Evolutionary conservation across 306 rosid genomes (phyloP), one percentile per base, ranked within the genome.

Genomic region (Medicago ruthenica): DNA sequence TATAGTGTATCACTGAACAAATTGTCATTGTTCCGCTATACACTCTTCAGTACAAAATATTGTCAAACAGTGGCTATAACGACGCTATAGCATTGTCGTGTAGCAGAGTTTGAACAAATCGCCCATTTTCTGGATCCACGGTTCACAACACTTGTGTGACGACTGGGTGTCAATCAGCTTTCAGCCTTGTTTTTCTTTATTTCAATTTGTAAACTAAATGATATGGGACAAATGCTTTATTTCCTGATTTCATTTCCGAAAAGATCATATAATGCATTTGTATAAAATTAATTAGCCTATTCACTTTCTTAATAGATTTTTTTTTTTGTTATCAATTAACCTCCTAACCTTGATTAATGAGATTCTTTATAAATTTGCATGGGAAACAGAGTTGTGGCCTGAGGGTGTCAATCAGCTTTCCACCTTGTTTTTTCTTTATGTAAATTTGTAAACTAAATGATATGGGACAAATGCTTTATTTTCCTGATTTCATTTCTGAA

Each of bases 391-490:
- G 60, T 22, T 61, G 45, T 50, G 58, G 71, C 48, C 24, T 50
- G 58, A 75, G 16, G 47, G 76, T 67, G n/a, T n/a, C n/a, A n/a
- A n/a, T n/a, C n/a, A n/a, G n/a, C n/a, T n/a, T n/a, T n/a, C n/a
- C n/a, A n/a, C n/a, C n/a, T n/a, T n/a, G n/a, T n/a, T n/a, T n/a
- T n/a, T n/a, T n/a, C n/a, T n/a, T n/a, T 21, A 39, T 50, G 17
- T 58, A 27, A 77, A 68, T 14, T 18, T 61, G 37, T 21, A 39
- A 71, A 51, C 67, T 39, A 50, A 60, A 81, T 67, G 51, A 62
- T 61, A 45, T 14, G 17, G 12, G 76, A 22, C 18, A 57, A 36
- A 11, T 50, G 41, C 12, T 62, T 40, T 71, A 7, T 57, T 72
- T 22, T 58, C 58, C 70, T 39, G 73, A 24, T 27, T 66, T 67